Percentiles rank a stretch among this genome's conserved stretches.
These are phyloP conservation scores for Tulasnella sp. DNA, from an alignment of 768 basidiomycete species.

Conservation along the genomic window DNA sequence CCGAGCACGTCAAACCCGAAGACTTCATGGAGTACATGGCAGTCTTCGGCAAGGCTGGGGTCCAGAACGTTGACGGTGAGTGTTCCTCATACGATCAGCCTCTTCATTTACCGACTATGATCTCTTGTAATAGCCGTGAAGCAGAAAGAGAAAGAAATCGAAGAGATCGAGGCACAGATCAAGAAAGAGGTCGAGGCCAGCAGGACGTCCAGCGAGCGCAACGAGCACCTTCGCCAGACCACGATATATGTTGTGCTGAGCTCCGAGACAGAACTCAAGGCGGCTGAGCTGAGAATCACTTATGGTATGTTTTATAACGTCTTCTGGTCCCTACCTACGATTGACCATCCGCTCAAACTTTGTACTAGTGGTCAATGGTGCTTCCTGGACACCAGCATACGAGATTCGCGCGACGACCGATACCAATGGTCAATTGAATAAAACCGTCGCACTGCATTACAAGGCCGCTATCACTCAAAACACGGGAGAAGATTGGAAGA, in stretches of 20 bases:
- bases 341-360: neutral
- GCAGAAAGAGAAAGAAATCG: slow-evolving; percentile 34
- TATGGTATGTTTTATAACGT: neutral
- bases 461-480: too few species aligned
- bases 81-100: slow-evolving; percentile 37
- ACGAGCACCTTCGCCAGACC: slow-evolving; percentile 42
- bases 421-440: too few species aligned
- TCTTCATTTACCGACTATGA: neutral
- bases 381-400: too few species aligned
- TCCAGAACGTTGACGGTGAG: slow-evolving; percentile 45
- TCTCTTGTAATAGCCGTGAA: neutral
- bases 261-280: neutral
- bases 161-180: slow-evolving; percentile 37
- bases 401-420: too few species aligned
- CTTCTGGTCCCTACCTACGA: neutral
- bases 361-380: too few species aligned
- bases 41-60: slow-evolving; percentile 48
- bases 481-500: too few species aligned
- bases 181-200: slow-evolving; percentile 43
- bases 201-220: slow-evolving; percentile 22
- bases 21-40: slow-evolving; percentile 49
- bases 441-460: too few species aligned
- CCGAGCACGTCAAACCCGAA: slow-evolving; percentile 41
- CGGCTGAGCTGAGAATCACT: neutral
- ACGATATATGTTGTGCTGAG: slow-evolving; percentile 30